Conservation (phyloP, 805 yeast genomes). For the Spathaspora arborariae region DNA sequence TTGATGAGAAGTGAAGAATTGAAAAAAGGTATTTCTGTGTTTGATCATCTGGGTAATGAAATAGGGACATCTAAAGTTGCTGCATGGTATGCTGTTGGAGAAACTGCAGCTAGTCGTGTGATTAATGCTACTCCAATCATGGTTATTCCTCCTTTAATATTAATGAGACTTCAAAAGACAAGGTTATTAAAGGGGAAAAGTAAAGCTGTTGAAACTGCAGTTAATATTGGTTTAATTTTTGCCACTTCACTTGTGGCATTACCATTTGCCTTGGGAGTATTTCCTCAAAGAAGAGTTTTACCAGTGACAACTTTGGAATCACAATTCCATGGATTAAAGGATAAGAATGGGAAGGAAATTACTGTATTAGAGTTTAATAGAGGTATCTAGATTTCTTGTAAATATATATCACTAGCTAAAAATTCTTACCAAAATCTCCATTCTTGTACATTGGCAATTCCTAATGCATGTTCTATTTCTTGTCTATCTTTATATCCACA, state of each 20-base stretch:
- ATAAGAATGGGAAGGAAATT: constrained; percentile 55
- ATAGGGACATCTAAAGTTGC: constrained; percentile 74
- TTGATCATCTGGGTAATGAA: constrained; percentile 58
- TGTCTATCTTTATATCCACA: constrained; percentile 35
- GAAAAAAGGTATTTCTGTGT: constrained; percentile 75
- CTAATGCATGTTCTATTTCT: constrained; percentile 46
- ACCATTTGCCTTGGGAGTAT: constrained; percentile 93
- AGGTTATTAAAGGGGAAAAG: constrained; percentile 65
- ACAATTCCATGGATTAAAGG: constrained; percentile 57
- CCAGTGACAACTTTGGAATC: constrained; percentile 59
- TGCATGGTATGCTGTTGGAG: constrained; percentile 91
- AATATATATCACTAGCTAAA: background rate
- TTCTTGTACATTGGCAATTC: constrained; percentile 35
- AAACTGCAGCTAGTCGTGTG: constrained; percentile 92
- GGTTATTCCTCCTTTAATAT: constrained; percentile 90
- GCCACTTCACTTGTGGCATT: constrained; percentile 81
- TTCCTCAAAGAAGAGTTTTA: constrained; percentile 82
- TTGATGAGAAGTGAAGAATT: constrained; percentile 96
- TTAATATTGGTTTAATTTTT: constrained; percentile 83
- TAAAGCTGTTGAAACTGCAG: constrained; percentile 56
- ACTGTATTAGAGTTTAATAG: constrained; percentile 79
- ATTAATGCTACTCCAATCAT: constrained; percentile 96
- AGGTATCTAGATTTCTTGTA: constrained; percentile 34
- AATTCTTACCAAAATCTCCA: constrained; percentile 61
- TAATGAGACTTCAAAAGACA: constrained; percentile 71